Percentiles rank a stretch among this genome's conserved stretches.
These are phyloP conservation scores for Ogataea glucozyma DNA, from an alignment of 805 yeast species.

Conservation along the genomic window DNA sequence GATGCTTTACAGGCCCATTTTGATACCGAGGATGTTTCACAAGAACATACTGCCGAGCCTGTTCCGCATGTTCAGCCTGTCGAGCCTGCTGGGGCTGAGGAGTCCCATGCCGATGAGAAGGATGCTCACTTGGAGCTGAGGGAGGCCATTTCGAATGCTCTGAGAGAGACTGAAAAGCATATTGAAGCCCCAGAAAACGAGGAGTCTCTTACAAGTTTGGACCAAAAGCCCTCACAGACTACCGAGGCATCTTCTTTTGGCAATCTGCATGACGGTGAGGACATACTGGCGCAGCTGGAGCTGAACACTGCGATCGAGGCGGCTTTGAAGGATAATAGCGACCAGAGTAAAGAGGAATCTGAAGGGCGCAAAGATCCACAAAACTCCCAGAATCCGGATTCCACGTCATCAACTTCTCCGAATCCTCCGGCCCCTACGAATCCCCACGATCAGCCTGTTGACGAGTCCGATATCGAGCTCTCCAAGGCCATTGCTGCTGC, in stretches of 20 bases:
- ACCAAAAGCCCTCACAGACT: constrained; percentile 17
- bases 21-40: constrained; percentile 12
- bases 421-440: neutral
- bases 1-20: constrained; percentile 28
- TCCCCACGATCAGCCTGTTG: constrained; percentile 6
- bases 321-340: constrained; percentile 20
- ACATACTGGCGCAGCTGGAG: constrained; percentile 22
- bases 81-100: neutral
- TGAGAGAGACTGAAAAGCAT: constrained; percentile 14
- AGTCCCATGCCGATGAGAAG: constrained; percentile 1
- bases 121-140: constrained; percentile 15
- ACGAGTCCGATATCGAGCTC: constrained; percentile 17
- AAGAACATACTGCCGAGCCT: too few relatives aligned
- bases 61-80: neutral
- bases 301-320: constrained; percentile 31
- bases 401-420: too few relatives aligned
- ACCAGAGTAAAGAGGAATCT: neutral
- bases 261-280: constrained; percentile 16
- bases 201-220: neutral
- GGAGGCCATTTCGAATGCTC: constrained; percentile 22
- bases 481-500: constrained; percentile 31
- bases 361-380: neutral
- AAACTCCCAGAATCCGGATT: too few relatives aligned
- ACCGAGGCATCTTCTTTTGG: constrained; percentile 18
- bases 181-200: neutral